Base-by-base conservation (phyloP, 768 basidiomycete genomes). In the Podaxis pistillaris region DNA sequence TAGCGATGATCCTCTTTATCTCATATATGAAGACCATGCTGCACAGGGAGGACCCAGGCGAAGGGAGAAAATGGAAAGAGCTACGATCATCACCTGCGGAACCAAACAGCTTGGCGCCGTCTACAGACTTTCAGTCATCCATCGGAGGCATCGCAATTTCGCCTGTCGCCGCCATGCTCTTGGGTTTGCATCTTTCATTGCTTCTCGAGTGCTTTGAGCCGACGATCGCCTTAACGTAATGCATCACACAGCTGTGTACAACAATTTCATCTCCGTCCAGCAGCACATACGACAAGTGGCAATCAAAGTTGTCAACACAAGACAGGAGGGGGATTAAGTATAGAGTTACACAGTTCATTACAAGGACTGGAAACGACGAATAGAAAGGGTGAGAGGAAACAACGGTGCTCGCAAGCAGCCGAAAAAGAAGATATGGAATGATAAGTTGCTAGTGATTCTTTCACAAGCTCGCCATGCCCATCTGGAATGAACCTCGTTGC, bases 401-500 rank as follows among this genome's bases (percentile, higher is more conserved):
- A 53, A 17, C 33, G 61, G 24, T 28, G 54, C 61, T 28, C 61
- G 47, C 61, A 49, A 62, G 28, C 54, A 44, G 54, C 60, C 26
- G 52, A 62, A 64, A 52, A 63, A 24, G 64, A 46, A 63, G 26
- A 66, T n/a, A n/a, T n/a, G n/a, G n/a, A n/a, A n/a, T n/a, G n/a
- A n/a, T 56, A 54, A 63, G 56, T 55, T 56, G 44, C 49, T 67
- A n/a, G 36, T n/a, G 22, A 44, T 8, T 50, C 12, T 51, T 59
- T 79, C 69, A 82, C 74, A 81, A 73, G 64, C 81, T 80, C 64
- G 79, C 79, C 75, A 84, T 79, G 60, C 80, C 78, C 77, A 84
- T 81, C 68, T 80, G 83, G 74, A 83, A 82, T 17, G 80, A 74
- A 41, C 73, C 78, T 72, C 80, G 73, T 63, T 75, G 75, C 46